phyloP scores from a whole-genome alignment of 2,329 filamentous ascomycete species.

The Aspergillus aculeatus region DNA sequence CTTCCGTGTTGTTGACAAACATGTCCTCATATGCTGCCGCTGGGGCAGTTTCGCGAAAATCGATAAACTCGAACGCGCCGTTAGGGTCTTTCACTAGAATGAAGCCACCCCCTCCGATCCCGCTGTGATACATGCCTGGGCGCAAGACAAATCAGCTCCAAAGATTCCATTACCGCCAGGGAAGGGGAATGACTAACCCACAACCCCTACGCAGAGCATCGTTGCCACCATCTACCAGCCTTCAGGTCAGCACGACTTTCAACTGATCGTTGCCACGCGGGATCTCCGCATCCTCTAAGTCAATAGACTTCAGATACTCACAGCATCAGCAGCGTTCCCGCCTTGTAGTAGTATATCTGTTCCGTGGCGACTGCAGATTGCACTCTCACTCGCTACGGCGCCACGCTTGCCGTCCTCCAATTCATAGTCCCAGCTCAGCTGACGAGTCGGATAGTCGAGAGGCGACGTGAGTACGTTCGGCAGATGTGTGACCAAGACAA shows the following conservation, averaged over 20 bases:
- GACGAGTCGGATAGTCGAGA: conserved; percentile 15
- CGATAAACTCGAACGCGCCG: conserved; percentile 80
- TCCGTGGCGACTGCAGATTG: conserved; percentile 68
- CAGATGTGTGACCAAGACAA: conserved; percentile 23
- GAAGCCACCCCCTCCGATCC: conserved; percentile 89
- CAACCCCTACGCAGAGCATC: conserved; percentile 71
- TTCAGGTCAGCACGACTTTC: background rate
- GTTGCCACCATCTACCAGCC: conserved; percentile 62
- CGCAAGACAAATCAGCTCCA: background rate
- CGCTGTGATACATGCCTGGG: conserved; percentile 70
- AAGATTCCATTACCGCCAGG: background rate
- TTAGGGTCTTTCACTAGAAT: conserved; percentile 72
- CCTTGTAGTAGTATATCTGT: conserved; percentile 61
- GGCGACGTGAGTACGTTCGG: conserved; percentile 24
- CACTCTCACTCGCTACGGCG: conserved; percentile 69
- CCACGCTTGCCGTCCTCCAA: conserved; percentile 47
- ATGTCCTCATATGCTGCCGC: conserved; percentile 79
- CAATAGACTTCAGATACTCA: conserved; percentile 27
- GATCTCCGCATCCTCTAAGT: no score
- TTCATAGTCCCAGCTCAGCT: conserved; percentile 14
- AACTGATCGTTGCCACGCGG: background rate
- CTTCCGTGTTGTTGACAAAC: conserved; percentile 69
- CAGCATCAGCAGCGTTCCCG: conserved; percentile 73
- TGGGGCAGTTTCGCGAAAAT: conserved; percentile 87
- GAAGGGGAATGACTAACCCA: conserved; percentile 45